A percentile compares a stretch with the other conserved stretches of the same genome.
Evolutionary conservation across 495 filamentous ascomycete genomes (phyloP).

Genomic region (Pyronema omphalodes): DNA sequence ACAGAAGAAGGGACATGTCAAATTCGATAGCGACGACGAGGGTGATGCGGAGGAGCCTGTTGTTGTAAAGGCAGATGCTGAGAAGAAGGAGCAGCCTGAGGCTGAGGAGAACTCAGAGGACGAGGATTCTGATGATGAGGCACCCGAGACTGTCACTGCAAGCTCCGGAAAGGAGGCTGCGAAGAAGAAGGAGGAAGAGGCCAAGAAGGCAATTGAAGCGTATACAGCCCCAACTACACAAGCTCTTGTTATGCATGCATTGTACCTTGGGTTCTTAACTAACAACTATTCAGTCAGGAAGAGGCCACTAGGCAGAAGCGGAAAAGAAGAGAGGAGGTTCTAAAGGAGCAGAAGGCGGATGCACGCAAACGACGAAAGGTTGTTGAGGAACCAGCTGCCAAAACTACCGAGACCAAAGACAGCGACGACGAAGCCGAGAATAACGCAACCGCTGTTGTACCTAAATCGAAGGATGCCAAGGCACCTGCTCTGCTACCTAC

Average conservation of each 20-base stretch:
- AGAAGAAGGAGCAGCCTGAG: background rate
- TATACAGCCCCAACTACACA: constrained; percentile 1
- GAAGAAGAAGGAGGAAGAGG: constrained; percentile 12
- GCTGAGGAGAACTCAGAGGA: constrained; percentile 8
- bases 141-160: constrained; percentile 18
- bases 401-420: background rate
- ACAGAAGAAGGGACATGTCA: constrained; percentile 1
- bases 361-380: constrained; percentile 11
- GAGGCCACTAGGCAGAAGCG: constrained; percentile 15
- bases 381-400: constrained; percentile 1
- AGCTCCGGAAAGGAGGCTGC: constrained; percentile 11
- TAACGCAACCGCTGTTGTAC: background rate
- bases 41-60: background rate
- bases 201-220: constrained; percentile 15
- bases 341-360: constrained; percentile 17
- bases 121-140: constrained; percentile 17
- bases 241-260: background rate
- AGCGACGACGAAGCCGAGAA: background rate
- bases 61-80: background rate
- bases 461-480: background rate
- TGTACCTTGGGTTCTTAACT: background rate
- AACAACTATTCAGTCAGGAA: constrained; percentile 12
- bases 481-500: background rate
- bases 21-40: constrained; percentile 7
- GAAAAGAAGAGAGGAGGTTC: constrained; percentile 11